Conservation (phyloP, 768 basidiomycete genomes). For the Tylopilus cervinicoccineus region DNA sequence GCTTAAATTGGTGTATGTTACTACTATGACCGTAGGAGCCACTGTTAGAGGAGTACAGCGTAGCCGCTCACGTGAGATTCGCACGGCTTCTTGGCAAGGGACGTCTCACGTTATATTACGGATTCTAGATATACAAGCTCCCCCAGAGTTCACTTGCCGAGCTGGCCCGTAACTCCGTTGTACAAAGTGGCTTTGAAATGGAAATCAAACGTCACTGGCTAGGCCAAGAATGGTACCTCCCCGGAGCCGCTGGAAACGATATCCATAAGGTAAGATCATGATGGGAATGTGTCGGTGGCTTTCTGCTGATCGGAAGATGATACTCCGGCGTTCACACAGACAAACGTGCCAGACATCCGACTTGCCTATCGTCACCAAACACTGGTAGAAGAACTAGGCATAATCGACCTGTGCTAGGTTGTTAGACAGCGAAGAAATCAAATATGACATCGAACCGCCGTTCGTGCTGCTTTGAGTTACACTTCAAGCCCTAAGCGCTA, state of each 20-base stretch:
- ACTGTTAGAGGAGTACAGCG: constrained; percentile 93
- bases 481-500: background rate
- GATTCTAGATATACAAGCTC: constrained; percentile 84
- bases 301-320: constrained; percentile 3
- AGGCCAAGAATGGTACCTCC: constrained; percentile 89
- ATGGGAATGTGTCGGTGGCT: background rate
- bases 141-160: constrained; percentile 94
- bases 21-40: constrained; percentile 60
- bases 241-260: constrained; percentile 91
- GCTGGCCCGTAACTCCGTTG: constrained; percentile 95
- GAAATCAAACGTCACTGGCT: constrained; percentile 95
- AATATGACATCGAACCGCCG: background rate
- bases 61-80: constrained; percentile 83
- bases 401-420: constrained; percentile 43
- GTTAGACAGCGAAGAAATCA: background rate
- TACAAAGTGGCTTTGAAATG: constrained; percentile 98
- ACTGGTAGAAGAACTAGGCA: constrained; percentile 75
- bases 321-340: constrained; percentile 41
- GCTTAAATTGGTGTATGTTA: background rate
- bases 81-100: background rate
- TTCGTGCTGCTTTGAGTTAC: background rate
- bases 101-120: background rate
- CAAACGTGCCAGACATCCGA: constrained; percentile 94
- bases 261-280: constrained; percentile 76
- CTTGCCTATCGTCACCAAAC: constrained; percentile 91